Evolutionary conservation across 176 grass and related monocot species (phyloP), one percentile per base, ranked within the genome.

Genomic region (Musa itinerans): DNA sequence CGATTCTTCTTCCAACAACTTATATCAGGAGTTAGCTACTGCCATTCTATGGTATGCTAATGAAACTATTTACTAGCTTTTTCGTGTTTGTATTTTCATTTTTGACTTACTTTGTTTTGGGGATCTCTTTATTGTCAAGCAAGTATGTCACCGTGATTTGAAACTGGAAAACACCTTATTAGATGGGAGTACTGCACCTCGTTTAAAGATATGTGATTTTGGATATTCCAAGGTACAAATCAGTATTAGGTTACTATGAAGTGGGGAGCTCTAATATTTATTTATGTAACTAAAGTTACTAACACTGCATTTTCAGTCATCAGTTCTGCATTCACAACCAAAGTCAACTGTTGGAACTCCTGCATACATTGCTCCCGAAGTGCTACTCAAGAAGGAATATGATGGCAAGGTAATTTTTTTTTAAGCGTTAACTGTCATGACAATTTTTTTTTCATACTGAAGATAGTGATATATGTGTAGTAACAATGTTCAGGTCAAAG

Each of bases 141-240:
- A 98, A 98, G 90, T 98, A 84, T 98, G 94, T 63, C 94, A 98
- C 86, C 94, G 94, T 80, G 94, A 98, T 83, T 83, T 98, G 80
- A 98, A 93, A 78, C 81, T 98, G 75, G 94, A 98, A 78, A 98
- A 98, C 57, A 98, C 94, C 70, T 74, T 98, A 53, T 82, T 98
- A 61, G 88, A 98, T 22, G 94, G 94, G 49, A 98, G 94, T 76
- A 77, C 75, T 55, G 94, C 94, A 78, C 94, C 94, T 66, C 94
- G 94, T 59, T 78, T 98, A 73, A 98, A 98, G 84, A 98, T 98
- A 82, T 93, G 94, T 71, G 94, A 93, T 78, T 98, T 98, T 25
- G 90, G 94, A 25, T 98, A 98, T 85, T 97, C 93, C 76, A 97
- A 97, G 93, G 93, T 97, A 55, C n/a, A 24, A 12, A 34, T 25